Percentiles rank a stretch among this genome's conserved stretches.
These are phyloP conservation scores for Isabelozyma pseudorhagii DNA, from an alignment of 805 yeast species.

Conservation along the genomic window DNA sequence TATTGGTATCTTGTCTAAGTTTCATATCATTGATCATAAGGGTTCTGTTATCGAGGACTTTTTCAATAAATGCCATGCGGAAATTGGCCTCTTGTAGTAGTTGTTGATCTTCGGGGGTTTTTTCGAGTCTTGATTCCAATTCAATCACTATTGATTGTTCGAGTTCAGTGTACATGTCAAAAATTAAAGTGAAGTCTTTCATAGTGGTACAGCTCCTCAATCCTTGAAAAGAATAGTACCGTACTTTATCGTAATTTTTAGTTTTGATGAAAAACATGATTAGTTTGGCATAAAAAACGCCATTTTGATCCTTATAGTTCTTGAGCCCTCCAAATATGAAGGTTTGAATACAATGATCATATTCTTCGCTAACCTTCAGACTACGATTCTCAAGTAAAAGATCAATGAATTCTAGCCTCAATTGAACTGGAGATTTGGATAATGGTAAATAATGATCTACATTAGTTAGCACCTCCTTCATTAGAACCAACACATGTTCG, in stretches of 20 bases:
- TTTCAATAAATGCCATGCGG: slow-evolving; percentile 48
- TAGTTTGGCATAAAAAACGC: slow-evolving; percentile 44
- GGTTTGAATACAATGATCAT: not conserved
- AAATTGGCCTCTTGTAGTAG: slow-evolving; percentile 31
- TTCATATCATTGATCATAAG: slow-evolving; percentile 64
- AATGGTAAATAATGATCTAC: slow-evolving; percentile 20
- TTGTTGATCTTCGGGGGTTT: slow-evolving; percentile 11
- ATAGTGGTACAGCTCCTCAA: slow-evolving; percentile 47
- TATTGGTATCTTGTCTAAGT: slow-evolving; percentile 58
- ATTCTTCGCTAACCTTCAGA: not conserved
- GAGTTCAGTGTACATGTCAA: slow-evolving; percentile 59
- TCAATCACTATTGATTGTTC: slow-evolving; percentile 47
- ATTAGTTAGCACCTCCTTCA: slow-evolving; percentile 29
- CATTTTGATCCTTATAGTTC: slow-evolving; percentile 58
- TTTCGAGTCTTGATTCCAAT: slow-evolving; percentile 9
- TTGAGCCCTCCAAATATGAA: slow-evolving; percentile 9
- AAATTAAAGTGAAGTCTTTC: slow-evolving; percentile 60
- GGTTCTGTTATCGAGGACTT: slow-evolving; percentile 53
- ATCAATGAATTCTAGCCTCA: slow-evolving; percentile 47
- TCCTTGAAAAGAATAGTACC: slow-evolving; percentile 45
- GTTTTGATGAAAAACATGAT: slow-evolving; percentile 46
- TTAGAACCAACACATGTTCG: slow-evolving; percentile 23
- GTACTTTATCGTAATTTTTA: slow-evolving; percentile 20
- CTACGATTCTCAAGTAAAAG: slow-evolving; percentile 32
- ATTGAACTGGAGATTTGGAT: slow-evolving; percentile 44